A percentile compares a stretch with the other conserved stretches of the same genome.
phyloP scores from a whole-genome alignment of 2,329 filamentous ascomycete species.

The Ophiocordyceps sinensis region DNA sequence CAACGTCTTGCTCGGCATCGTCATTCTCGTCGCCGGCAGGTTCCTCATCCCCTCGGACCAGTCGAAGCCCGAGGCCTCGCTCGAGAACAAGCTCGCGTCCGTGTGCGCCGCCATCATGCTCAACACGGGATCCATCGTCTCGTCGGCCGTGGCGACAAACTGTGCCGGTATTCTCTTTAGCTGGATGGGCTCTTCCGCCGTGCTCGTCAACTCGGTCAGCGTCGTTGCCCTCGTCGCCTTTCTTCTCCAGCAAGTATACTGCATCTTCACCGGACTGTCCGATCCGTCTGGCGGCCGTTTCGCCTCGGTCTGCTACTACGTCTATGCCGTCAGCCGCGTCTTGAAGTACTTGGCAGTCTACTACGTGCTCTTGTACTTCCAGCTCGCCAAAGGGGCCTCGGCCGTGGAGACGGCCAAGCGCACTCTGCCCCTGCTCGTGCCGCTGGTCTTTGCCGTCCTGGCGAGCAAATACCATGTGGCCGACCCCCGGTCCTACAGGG shows the following conservation, averaged over 20 bases:
- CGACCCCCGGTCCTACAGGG: neutral
- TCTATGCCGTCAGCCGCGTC: slow-evolving; percentile 6
- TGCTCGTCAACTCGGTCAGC: slow-evolving; percentile 28
- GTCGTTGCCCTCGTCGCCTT: slow-evolving; percentile 18
- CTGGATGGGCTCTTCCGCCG: slow-evolving; percentile 27
- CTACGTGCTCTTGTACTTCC: too few relatives aligned
- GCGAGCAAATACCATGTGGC: neutral
- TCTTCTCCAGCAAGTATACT: slow-evolving; percentile 18
- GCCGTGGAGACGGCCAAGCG: too few relatives aligned
- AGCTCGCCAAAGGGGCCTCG: too few relatives aligned
- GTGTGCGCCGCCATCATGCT: slow-evolving; percentile 22
- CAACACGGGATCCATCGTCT: slow-evolving; percentile 20
- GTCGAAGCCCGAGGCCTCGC: too few relatives aligned
- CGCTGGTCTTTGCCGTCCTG: neutral
- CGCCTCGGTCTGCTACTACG: too few relatives aligned
- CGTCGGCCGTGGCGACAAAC: slow-evolving; percentile 28
- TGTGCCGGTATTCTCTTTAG: slow-evolving; percentile 31
- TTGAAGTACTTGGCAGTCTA: too few relatives aligned
- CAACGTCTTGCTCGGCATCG: neutral
- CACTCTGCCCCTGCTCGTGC: slow-evolving; percentile 21
- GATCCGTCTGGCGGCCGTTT: too few relatives aligned
- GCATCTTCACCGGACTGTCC: slow-evolving; percentile 3
- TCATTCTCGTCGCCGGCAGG: neutral
- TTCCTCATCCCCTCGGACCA: neutral
- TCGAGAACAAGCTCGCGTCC: slow-evolving; percentile 19